phyloP scores from a whole-genome alignment of 2,329 filamentous ascomycete species.

The Curvularia sp. region DNA sequence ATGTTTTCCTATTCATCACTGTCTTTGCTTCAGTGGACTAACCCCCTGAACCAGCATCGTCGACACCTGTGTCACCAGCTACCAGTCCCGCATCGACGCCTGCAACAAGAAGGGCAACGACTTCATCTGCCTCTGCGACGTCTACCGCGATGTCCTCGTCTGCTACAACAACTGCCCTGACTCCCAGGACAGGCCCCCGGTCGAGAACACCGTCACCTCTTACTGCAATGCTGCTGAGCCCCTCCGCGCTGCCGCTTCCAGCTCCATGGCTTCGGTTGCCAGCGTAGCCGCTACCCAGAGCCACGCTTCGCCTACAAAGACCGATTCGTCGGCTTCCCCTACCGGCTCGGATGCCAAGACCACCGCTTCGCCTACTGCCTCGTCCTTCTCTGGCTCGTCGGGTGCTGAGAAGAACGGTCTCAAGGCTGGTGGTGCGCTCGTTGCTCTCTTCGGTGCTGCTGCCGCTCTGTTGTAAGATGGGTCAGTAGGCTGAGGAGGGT shows the following conservation, averaged over 20 bases:
- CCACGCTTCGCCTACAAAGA: constrained; percentile 9
- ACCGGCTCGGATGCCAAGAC: constrained; percentile 1
- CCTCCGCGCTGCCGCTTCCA: constrained; percentile 30
- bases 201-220: constrained; percentile 45
- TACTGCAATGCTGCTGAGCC: constrained; percentile 55
- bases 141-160: constrained; percentile 61
- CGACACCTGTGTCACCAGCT: constrained; percentile 55
- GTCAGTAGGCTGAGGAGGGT: background rate
- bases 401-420: constrained; percentile 12
- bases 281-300: constrained; percentile 30
- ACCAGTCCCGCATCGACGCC: constrained; percentile 51
- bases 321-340: background rate
- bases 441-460: constrained; percentile 29
- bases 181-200: constrained; percentile 47
- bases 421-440: constrained; percentile 36
- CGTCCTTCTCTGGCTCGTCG: constrained; percentile 26
- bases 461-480: constrained; percentile 26
- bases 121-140: constrained; percentile 65
- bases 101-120: constrained; percentile 55
- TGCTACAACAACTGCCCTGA: constrained; percentile 71
- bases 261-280: constrained; percentile 26
- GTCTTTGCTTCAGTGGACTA: background rate
- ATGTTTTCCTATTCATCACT: constrained; percentile 18
- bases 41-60: constrained; percentile 54
- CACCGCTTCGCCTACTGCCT: constrained; percentile 13